These are phyloP conservation scores for Gossypium davidsonii DNA, from an alignment of 441 rosid genomes.

Conservation along the genomic window DNA sequence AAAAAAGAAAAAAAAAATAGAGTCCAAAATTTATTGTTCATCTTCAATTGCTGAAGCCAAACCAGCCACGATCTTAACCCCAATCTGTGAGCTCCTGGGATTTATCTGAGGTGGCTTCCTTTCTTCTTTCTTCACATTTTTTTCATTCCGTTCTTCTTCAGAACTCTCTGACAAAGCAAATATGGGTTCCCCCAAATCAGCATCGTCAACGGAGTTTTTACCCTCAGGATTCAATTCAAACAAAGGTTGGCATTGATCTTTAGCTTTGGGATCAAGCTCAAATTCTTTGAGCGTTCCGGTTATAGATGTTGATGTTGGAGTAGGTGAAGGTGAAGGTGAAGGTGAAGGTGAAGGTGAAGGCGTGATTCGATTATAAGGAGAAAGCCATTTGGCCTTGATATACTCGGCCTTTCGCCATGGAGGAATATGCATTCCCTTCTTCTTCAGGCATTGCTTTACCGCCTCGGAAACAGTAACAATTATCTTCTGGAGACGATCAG, in stretches of 20 bases:
- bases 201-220: conserved; percentile 16
- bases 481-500: conserved; percentile 66
- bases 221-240: neutral
- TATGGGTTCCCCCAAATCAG: conserved; percentile 24
- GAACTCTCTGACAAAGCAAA: conserved; percentile 31
- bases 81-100: conserved; percentile 32
- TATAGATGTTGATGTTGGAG: neutral
- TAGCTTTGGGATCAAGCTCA: neutral
- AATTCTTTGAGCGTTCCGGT: neutral
- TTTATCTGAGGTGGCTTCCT: conserved; percentile 40
- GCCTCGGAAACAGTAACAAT: conserved; percentile 54
- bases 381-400: conserved; percentile 70
- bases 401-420: conserved; percentile 85
- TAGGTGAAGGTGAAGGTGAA: neutral
- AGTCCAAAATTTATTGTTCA: conserved; percentile 18
- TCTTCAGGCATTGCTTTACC: conserved; percentile 64
- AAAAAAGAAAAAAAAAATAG: too few species aligned
- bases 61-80: conserved; percentile 37
- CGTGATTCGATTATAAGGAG: conserved; percentile 38
- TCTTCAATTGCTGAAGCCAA: conserved; percentile 46
- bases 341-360: neutral
- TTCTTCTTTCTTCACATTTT: conserved; percentile 12
- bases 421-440: conserved; percentile 77
- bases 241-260: conserved; percentile 12
- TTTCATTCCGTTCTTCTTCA: conserved; percentile 20